phyloP scores from a whole-genome alignment of 495 filamentous ascomycete species.

The Neurospora sp. region DNA sequence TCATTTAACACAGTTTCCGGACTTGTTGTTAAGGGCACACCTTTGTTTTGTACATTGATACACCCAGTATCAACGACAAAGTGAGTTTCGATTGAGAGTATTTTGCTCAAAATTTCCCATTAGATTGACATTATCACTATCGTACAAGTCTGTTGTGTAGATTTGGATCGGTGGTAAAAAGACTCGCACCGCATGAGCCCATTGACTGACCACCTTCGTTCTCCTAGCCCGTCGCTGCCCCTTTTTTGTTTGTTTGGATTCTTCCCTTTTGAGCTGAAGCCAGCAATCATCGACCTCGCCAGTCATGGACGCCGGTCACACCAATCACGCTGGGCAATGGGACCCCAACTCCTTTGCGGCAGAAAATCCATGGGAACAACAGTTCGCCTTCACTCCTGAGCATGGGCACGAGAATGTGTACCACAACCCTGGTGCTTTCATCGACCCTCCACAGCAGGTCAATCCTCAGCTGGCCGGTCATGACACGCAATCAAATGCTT shows the following conservation, averaged over 20 bases:
- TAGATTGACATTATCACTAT: background rate
- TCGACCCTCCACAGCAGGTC: conserved; percentile 6
- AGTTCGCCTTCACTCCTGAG: conserved; percentile 13
- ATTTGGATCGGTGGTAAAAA: background rate
- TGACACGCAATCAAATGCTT: conserved; percentile 9
- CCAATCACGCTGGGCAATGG: conserved; percentile 13
- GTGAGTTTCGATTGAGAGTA: background rate
- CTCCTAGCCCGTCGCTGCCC: background rate
- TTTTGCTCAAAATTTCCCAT: background rate
- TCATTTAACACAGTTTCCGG: background rate
- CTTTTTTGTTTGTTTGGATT: background rate
- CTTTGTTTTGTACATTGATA: background rate
- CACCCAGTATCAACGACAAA: background rate
- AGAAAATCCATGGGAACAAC: conserved; percentile 16
- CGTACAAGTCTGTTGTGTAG: background rate
- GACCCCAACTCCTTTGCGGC: conserved; percentile 11
- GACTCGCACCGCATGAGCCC: background rate
- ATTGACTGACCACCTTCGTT: background rate
- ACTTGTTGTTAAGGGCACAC: background rate
- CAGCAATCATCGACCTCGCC: background rate
- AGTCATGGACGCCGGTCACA: conserved; percentile 18
- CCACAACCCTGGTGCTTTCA: conserved; percentile 13
- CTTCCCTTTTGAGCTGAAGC: background rate
- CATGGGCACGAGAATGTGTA: conserved; percentile 10
- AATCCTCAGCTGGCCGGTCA: conserved; percentile 14